Percentiles rank a stretch among this genome's conserved stretches.
These are phyloP conservation scores for Phytophthora meadii DNA, from an alignment of 352 stramenopile species.

Conservation along the genomic window DNA sequence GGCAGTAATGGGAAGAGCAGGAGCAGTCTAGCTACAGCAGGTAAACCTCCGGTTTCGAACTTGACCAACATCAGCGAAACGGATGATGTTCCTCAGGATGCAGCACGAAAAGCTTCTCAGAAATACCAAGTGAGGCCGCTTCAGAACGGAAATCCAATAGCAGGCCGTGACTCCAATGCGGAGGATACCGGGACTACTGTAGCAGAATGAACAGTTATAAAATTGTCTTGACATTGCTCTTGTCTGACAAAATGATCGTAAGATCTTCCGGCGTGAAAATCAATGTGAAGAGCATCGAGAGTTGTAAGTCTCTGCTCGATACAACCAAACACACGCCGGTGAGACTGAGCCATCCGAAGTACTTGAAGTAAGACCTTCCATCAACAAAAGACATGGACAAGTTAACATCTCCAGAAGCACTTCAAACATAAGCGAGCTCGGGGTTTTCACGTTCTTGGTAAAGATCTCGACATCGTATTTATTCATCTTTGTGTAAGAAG, in stretches of 20 bases:
- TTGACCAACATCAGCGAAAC: background rate
- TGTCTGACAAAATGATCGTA: too few species aligned
- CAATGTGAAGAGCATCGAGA: too few species aligned
- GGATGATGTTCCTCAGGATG: background rate
- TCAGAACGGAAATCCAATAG: slow-evolving; percentile 1
- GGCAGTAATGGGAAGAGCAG: too few species aligned
- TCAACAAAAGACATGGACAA: background rate
- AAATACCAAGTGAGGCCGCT: slow-evolving; percentile 20
- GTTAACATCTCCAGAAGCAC: background rate
- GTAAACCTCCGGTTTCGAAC: background rate
- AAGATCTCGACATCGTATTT: slow-evolving; percentile 1
- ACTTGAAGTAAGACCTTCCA: background rate
- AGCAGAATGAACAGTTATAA: too few species aligned
- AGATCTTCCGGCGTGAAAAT: too few species aligned
- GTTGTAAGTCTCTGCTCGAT: too few species aligned
- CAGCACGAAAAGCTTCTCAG: background rate
- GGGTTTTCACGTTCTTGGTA: background rate
- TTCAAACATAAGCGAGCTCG: background rate
- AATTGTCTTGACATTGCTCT: too few species aligned
- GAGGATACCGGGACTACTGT: too few species aligned
- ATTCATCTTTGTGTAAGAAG: too few species aligned
- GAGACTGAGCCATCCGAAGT: background rate
- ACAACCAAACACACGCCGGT: too few species aligned
- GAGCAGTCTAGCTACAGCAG: too few species aligned
- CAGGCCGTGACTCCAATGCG: background rate